Conservation (phyloP, 352 stramenopile species). For the Globisporangium emineosum region DNA sequence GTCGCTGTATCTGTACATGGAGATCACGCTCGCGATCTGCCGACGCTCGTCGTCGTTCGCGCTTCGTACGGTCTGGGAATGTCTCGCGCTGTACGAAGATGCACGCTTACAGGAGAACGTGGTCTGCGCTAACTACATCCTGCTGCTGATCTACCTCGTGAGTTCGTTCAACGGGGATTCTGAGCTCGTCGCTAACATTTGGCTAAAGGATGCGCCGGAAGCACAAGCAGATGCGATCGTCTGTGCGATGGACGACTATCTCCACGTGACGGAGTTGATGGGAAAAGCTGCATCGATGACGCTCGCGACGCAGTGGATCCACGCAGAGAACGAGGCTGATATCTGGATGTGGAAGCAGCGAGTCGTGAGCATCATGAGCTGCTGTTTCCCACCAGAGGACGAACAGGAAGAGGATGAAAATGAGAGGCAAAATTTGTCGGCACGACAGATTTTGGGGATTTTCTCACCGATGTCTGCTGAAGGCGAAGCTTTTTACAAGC, state of each 20-base stretch:
- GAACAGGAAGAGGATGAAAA: neutral
- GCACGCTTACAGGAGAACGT: conserved; percentile 14
- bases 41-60: conserved; percentile 27
- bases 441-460: conserved; percentile 7
- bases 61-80: conserved; percentile 37
- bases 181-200: conserved; percentile 19
- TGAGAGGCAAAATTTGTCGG: neutral
- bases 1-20: conserved; percentile 30
- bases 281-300: conserved; percentile 19
- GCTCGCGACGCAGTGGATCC: conserved; percentile 24
- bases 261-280: conserved; percentile 12
- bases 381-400: neutral
- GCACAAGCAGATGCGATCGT: conserved; percentile 20
- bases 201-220: conserved; percentile 22
- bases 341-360: conserved; percentile 12
- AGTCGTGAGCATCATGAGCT: conserved; percentile 8
- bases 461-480: conserved; percentile 12
- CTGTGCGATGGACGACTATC: conserved; percentile 25
- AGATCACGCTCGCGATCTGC: conserved; percentile 30
- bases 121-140: conserved; percentile 26
- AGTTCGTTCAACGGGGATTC: conserved; percentile 32
- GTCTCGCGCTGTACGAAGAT: conserved; percentile 29
- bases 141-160: conserved; percentile 31
- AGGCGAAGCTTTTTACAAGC: conserved; percentile 1
- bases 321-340: conserved; percentile 17